Base-by-base conservation (phyloP, 1,284 basidiomycete genomes). In the Hortiboletus rubellus region DNA sequence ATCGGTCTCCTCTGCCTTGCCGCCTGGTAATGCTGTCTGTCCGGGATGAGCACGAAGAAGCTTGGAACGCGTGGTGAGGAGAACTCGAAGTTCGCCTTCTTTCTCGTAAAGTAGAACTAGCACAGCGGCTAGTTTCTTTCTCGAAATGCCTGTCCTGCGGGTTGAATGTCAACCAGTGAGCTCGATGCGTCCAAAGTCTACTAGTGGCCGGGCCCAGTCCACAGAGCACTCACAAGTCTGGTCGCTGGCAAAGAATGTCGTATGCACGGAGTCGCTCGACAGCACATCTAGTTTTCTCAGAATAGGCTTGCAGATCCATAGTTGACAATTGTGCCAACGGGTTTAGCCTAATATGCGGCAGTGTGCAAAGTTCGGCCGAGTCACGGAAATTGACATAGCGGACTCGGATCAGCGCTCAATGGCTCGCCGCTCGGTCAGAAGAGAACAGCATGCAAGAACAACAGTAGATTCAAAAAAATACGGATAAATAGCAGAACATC, bases 1-100 rank as follows among this genome's bases (percentile, higher is more conserved):
- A 70, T 96, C 92, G 3, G 77, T 78, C 14, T 81, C 77, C 64
- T 95, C 93, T 27, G 82, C 80, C 68, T 89, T 92, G 8, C 92
- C 93, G 31, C 93, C 93, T 0, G 93, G 93, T 0, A 95, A 72
- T 2, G 92, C 92, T 42, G 88, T 90, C 65, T 91, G 87, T 22
- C 88, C 89, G 3, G 90, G 85, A 70, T 92, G 90, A 0, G 86
- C 82, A 54, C 92, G 79, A 24, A 95, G 77, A 6, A 78, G 74
- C 72, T 91, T 92, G 2, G 91, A 90, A 12, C 93, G 82, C 3
- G 92, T 95, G 0, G 93, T 95, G 47, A 95, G 76, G 15, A 95
- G 76, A 2, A 95, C 92, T 14, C 86, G 82, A 5, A 95, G 75
- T 46, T 81, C 72, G 11, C 81, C 86, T 3, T 77, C 78, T 30